These are phyloP conservation scores for Cyberlindnera suaveolens DNA, from an alignment of 805 yeast species.

Conservation along the genomic window DNA sequence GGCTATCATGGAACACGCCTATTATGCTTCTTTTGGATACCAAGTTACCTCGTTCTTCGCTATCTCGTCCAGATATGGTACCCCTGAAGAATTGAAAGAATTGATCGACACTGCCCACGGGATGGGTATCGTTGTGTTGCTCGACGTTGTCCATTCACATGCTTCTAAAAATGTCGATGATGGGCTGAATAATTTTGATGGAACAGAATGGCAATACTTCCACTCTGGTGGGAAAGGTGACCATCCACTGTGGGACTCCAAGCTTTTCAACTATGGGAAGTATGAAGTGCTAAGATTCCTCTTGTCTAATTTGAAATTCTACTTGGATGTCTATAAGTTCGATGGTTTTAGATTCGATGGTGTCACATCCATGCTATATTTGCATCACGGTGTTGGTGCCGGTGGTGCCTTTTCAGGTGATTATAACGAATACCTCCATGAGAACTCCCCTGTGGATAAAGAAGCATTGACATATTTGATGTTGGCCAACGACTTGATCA, in stretches of 20 bases:
- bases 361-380: slow-evolving; percentile 86
- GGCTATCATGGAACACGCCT: slow-evolving; percentile 99
- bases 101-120: slow-evolving; percentile 89
- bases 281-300: slow-evolving; percentile 88
- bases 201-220: slow-evolving; percentile 91
- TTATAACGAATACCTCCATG: slow-evolving; percentile 83
- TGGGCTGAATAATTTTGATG: slow-evolving; percentile 90
- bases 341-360: slow-evolving; percentile 98
- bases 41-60: slow-evolving; percentile 94
- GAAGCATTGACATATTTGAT: slow-evolving; percentile 85
- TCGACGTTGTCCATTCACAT: slow-evolving; percentile 94
- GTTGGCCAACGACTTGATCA: slow-evolving; percentile 80
- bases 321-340: slow-evolving; percentile 73
- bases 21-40: slow-evolving; percentile 97
- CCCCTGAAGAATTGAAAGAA: slow-evolving; percentile 92
- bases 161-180: slow-evolving; percentile 92
- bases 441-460: slow-evolving; percentile 67
- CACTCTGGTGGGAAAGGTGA: slow-evolving; percentile 86
- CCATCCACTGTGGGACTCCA: slow-evolving; percentile 95
- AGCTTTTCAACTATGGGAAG: slow-evolving; percentile 85
- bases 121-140: slow-evolving; percentile 75
- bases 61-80: slow-evolving; percentile 81
- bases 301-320: slow-evolving; percentile 77
- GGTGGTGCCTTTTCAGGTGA: slow-evolving; percentile 83
- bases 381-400: slow-evolving; percentile 88